Conservation (phyloP, 129 eudicot species). For the Lactuca sativa region DNA sequence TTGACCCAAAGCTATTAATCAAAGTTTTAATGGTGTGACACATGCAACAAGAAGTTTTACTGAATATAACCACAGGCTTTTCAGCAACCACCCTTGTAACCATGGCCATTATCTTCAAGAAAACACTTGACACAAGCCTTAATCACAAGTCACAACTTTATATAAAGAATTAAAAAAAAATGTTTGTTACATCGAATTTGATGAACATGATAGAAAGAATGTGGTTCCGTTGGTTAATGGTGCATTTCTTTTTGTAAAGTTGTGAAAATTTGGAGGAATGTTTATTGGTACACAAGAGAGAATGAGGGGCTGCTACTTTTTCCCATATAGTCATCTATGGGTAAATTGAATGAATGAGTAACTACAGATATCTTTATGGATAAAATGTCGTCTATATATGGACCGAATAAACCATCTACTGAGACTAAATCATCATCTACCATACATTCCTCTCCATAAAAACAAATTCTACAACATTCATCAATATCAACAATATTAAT, state of each 20-base stretch:
- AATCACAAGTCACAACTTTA: conserved; percentile 4
- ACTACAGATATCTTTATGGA: too few relatives aligned
- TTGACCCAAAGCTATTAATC: conserved; percentile 49
- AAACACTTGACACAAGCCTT: not conserved
- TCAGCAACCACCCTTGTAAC: conserved; percentile 37
- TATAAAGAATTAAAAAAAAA: not conserved
- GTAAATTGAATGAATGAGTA: too few relatives aligned
- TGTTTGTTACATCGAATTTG: not conserved
- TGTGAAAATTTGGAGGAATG: conserved; percentile 20
- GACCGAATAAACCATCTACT: too few relatives aligned
- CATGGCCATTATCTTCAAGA: conserved; percentile 32
- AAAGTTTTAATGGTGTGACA: conserved; percentile 50
- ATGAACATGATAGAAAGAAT: conserved; percentile 4
- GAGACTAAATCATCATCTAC: too few relatives aligned
- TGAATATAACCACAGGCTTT: conserved; percentile 59
- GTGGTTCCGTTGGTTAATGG: not conserved
- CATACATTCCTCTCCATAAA: not conserved
- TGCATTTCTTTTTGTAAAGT: not conserved
- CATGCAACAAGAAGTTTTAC: conserved; percentile 57
- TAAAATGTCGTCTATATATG: too few relatives aligned
- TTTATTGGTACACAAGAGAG: conserved; percentile 12
- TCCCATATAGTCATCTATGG: too few relatives aligned
- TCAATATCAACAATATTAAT: not conserved
- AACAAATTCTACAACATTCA: not conserved
- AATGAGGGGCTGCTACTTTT: not conserved